These are phyloP conservation scores for Phlebiopsis flavidoalba DNA, from an alignment of 768 basidiomycete genomes.

Conservation along the genomic window DNA sequence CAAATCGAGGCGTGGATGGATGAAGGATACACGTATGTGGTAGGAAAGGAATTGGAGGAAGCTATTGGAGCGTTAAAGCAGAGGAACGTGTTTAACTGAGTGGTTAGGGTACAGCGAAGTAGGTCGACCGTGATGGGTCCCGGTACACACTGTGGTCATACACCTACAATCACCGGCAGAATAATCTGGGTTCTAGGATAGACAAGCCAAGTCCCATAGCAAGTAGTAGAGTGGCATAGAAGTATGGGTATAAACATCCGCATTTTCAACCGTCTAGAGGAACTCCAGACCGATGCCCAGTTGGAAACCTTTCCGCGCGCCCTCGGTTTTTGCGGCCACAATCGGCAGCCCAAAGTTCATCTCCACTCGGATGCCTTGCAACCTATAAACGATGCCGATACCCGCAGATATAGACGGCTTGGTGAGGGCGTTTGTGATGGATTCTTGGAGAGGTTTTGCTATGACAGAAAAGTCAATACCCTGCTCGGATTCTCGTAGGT, in stretches of 20 bases:
- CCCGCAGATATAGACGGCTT: slow-evolving; percentile 76
- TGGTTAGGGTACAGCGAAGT: too few relatives aligned
- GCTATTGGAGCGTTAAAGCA: too few relatives aligned
- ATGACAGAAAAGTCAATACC: slow-evolving; percentile 6
- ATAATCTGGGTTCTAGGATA: too few relatives aligned
- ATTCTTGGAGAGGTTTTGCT: slow-evolving; percentile 36
- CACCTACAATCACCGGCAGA: too few relatives aligned
- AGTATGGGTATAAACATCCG: neutral
- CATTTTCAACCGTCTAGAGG: slow-evolving; percentile 32
- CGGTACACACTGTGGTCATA: too few relatives aligned
- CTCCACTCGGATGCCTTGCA: slow-evolving; percentile 83
- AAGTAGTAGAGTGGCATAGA: neutral
- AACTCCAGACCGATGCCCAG: slow-evolving; percentile 81
- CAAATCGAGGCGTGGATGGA: neutral
- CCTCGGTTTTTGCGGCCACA: slow-evolving; percentile 62
- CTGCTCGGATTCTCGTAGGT: neutral
- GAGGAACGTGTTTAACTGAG: too few relatives aligned
- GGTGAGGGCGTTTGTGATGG: slow-evolving; percentile 34
- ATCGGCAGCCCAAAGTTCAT: slow-evolving; percentile 86
- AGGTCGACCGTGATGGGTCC: too few relatives aligned
- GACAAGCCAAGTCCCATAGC: too few relatives aligned
- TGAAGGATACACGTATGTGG: neutral
- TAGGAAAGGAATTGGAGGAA: too few relatives aligned
- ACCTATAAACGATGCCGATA: slow-evolving; percentile 76
- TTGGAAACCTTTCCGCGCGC: slow-evolving; percentile 64